These are phyloP conservation scores for Wickerhamiella infanticola DNA, from an alignment of 1,139 yeast species.

Conservation along the genomic window DNA sequence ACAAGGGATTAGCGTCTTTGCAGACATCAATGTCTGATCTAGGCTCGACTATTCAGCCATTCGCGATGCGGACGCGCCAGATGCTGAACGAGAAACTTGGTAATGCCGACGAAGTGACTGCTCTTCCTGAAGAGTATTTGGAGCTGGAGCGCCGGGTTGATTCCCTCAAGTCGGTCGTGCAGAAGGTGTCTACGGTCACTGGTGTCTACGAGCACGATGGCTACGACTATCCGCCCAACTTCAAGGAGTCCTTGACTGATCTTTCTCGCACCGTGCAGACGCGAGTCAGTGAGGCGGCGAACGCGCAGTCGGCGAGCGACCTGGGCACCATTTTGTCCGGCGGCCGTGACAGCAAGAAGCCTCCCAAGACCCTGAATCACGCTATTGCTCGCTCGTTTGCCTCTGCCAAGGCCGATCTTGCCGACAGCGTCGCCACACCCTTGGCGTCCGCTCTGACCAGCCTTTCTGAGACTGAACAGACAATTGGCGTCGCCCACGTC, in stretches of 20 bases:
- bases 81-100: constrained; percentile 69
- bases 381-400: constrained; percentile 65
- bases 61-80: constrained; percentile 72
- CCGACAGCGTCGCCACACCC: constrained; percentile 27
- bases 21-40: constrained; percentile 25
- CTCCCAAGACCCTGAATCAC: constrained; percentile 75
- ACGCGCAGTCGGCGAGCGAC: constrained; percentile 66
- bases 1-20: constrained; percentile 25
- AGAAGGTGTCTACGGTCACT: constrained; percentile 58
- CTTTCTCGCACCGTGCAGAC: constrained; percentile 53
- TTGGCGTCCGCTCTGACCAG: constrained; percentile 35
- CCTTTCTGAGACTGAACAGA: constrained; percentile 41
- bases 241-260: constrained; percentile 55
- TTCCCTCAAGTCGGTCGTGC: constrained; percentile 56
- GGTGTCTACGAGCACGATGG: constrained; percentile 60
- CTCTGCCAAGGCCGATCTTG: constrained; percentile 29
- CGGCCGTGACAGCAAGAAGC: constrained; percentile 28
- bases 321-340: constrained; percentile 61
- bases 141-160: constrained; percentile 66
- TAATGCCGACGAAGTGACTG: constrained; percentile 63
- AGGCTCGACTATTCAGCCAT: constrained; percentile 33
- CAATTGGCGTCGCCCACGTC: constrained; percentile 70
- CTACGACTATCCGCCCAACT: constrained; percentile 75
- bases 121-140: constrained; percentile 67
- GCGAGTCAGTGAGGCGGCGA: constrained; percentile 53